A percentile compares a stretch with the other conserved stretches of the same genome.
These are phyloP conservation scores for Tillandsia leiboldiana DNA, from an alignment of 176 grass and related monocot genomes.

Conservation along the genomic window DNA sequence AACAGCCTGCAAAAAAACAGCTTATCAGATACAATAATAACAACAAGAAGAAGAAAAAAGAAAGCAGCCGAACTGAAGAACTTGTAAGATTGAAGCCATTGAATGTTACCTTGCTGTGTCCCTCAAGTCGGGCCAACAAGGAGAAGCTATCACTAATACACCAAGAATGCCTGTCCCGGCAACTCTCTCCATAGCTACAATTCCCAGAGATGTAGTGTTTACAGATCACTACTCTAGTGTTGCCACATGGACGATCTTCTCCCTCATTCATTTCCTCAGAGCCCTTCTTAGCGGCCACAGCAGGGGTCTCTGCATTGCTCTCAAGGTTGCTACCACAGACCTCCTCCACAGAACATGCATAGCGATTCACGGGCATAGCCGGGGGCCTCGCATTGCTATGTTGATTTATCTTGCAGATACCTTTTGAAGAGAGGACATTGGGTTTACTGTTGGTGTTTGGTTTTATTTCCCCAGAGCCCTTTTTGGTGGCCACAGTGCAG, in stretches of 20 bases:
- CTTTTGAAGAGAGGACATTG: too few relatives aligned
- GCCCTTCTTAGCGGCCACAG: neutral
- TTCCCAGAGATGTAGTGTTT: conserved; percentile 56
- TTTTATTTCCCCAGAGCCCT: too few relatives aligned
- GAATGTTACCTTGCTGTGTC: conserved; percentile 48
- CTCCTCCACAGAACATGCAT: too few relatives aligned
- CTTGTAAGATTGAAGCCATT: conserved; percentile 12
- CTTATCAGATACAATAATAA: neutral
- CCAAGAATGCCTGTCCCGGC: conserved; percentile 55
- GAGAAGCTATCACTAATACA: conserved; percentile 58
- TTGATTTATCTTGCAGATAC: too few relatives aligned
- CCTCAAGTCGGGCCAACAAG: conserved; percentile 59
- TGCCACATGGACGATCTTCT: conserved; percentile 28
- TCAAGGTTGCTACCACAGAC: too few relatives aligned
- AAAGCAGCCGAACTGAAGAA: neutral
- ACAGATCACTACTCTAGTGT: conserved; percentile 33
- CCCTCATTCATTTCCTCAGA: conserved; percentile 40
- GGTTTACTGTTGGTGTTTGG: too few relatives aligned
- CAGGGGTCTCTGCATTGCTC: neutral
- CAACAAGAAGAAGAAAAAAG: neutral
- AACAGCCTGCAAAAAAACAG: conserved; percentile 1
- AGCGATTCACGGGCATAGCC: neutral
- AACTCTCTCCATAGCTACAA: conserved; percentile 55
- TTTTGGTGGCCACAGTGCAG: too few relatives aligned
- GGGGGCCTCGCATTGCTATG: neutral